Percentiles rank a stretch among this genome's conserved stretches.
Conservation (phyloP, 2,329 filamentous ascomycete genomes). For the Periconia macrospinosa region DNA sequence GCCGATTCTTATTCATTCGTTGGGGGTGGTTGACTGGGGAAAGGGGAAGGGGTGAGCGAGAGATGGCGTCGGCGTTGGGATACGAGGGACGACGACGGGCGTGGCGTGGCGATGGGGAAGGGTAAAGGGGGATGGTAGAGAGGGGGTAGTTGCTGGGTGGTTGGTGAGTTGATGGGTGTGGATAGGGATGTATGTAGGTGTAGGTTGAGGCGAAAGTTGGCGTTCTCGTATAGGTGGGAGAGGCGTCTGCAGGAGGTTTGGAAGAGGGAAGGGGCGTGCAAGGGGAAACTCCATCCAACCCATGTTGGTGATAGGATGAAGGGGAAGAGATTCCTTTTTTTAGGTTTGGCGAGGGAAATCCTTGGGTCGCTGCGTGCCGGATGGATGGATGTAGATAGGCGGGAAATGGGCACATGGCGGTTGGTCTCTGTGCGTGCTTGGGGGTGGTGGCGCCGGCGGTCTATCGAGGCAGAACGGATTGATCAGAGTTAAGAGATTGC, state of each 20-base stretch:
- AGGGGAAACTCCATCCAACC: background rate
- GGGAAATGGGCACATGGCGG: background rate
- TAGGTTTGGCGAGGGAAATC: too few relatives aligned
- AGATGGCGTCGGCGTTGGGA: background rate
- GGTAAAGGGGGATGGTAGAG: slow-evolving; percentile 3
- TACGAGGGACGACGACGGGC: background rate
- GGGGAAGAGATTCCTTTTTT: background rate
- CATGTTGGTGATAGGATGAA: background rate
- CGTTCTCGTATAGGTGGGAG: slow-evolving; percentile 2
- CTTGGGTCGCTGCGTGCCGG: too few relatives aligned
- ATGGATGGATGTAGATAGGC: too few relatives aligned
- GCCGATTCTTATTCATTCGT: background rate
- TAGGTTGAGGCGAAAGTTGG: background rate
- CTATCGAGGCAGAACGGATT: background rate
- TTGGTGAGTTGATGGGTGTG: too few relatives aligned
- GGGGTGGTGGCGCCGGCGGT: background rate
- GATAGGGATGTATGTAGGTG: slow-evolving; percentile 1
- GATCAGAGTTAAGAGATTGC: background rate
- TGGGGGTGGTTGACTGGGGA: too few relatives aligned
- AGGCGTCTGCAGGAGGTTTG: slow-evolving; percentile 5
- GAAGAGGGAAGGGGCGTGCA: background rate
- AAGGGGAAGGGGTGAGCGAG: too few relatives aligned
- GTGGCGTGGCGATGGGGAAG: too few relatives aligned
- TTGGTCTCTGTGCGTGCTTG: background rate
- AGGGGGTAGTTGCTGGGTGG: background rate